phyloP scores from a whole-genome alignment of 2,329 filamentous ascomycete genomes.

The Anisogramma anomala region DNA sequence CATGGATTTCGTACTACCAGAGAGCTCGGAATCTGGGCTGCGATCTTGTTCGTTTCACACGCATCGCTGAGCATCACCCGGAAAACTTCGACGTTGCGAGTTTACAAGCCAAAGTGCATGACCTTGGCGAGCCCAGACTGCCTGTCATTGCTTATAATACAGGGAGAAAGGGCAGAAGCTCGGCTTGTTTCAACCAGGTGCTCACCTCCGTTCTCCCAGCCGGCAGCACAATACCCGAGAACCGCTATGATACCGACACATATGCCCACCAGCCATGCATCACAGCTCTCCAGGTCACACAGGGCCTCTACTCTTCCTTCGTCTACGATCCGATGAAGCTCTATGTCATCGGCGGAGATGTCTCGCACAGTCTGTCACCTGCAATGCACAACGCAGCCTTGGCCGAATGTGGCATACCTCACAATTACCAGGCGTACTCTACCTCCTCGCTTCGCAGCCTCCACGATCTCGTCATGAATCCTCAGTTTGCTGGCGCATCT shows the following conservation, averaged over 20 bases:
- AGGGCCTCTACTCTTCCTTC: constrained; percentile 55
- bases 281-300: constrained; percentile 52
- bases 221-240: constrained; percentile 16
- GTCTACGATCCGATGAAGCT: constrained; percentile 58
- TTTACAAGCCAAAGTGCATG: constrained; percentile 39
- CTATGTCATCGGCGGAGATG: constrained; percentile 62
- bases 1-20: constrained; percentile 46
- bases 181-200: constrained; percentile 54
- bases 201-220: constrained; percentile 48
- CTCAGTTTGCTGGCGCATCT: constrained; percentile 59
- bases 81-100: constrained; percentile 52
- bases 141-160: constrained; percentile 56
- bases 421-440: constrained; percentile 54
- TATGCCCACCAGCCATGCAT: constrained; percentile 29
- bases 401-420: constrained; percentile 54
- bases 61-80: constrained; percentile 42
- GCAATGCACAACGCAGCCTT: constrained; percentile 68
- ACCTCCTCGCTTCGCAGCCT: constrained; percentile 51
- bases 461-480: constrained; percentile 51
- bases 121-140: constrained; percentile 30
- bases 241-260: constrained; percentile 12
- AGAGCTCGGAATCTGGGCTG: constrained; percentile 47
- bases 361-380: constrained; percentile 62
- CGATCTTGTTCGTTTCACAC: constrained; percentile 49
- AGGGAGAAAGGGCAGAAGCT: constrained; percentile 49